Evolutionary conservation across 2,329 filamentous ascomycete genomes (phyloP).

Genomic region (Chaetomium strumarium): DNA sequence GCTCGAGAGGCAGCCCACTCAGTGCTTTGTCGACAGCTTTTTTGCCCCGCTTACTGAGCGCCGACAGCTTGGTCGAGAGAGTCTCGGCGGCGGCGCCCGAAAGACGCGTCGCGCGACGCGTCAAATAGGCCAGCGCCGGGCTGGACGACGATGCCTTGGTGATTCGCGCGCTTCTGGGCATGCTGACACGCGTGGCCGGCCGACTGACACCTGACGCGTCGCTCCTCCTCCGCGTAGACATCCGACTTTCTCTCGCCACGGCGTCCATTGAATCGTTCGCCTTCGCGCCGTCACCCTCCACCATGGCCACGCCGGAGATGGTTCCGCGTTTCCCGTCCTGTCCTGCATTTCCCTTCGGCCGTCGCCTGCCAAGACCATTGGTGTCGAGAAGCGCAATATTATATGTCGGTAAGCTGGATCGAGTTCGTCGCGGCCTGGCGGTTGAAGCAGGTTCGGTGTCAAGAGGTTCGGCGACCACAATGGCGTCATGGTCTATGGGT

Average conservation of each 20-base stretch:
- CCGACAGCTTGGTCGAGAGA: constrained; percentile 43
- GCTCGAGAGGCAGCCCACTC: constrained; percentile 48
- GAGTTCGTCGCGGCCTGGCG: constrained; percentile 49
- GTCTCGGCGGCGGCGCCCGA: constrained; percentile 39
- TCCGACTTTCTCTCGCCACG: constrained; percentile 23
- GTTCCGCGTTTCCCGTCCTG: constrained; percentile 36
- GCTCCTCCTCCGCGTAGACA: constrained; percentile 32
- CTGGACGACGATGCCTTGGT: constrained; percentile 29
- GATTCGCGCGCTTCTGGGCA: constrained; percentile 32
- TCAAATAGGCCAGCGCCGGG: constrained; percentile 23
- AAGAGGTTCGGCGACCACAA: constrained; percentile 21
- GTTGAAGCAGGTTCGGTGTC: constrained; percentile 25
- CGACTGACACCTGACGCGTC: constrained; percentile 43
- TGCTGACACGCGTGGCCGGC: constrained; percentile 36
- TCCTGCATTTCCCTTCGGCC: constrained; percentile 45
- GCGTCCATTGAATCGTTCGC: constrained; percentile 18
- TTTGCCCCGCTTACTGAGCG: constrained; percentile 55
- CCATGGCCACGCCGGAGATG: constrained; percentile 37
- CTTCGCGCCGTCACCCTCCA: not conserved
- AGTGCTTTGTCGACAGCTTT: constrained; percentile 46
- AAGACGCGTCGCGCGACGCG: constrained; percentile 41
- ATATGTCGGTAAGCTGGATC: constrained; percentile 55
- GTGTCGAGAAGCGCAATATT: constrained; percentile 61
- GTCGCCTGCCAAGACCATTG: constrained; percentile 52
- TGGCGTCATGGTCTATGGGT: constrained; percentile 17